Evolutionary conservation across 1,139 yeast species (phyloP).

Genomic region (Nakaseomyces glabratus): DNA sequence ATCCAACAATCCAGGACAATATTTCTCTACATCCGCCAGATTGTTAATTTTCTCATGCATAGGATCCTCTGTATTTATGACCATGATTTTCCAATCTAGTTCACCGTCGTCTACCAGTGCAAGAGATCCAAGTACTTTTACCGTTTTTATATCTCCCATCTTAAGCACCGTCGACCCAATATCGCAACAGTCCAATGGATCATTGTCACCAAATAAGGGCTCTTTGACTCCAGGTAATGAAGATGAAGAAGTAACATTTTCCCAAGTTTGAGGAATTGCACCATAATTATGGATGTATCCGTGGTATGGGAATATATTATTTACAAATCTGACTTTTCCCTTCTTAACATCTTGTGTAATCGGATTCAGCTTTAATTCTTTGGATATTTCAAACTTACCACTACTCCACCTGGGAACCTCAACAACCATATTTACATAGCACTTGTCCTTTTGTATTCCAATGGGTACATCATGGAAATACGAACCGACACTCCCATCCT

Average conservation of each 20-base stretch:
- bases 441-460: conserved; percentile 50
- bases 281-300: conserved; percentile 92
- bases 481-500: conserved; percentile 50
- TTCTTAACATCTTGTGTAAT: conserved; percentile 86
- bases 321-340: conserved; percentile 72
- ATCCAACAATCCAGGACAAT: conserved; percentile 77
- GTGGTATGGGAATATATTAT: conserved; percentile 82
- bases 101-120: conserved; percentile 96
- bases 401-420: conserved; percentile 96
- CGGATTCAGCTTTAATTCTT: conserved; percentile 69
- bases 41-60: conserved; percentile 66
- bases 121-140: conserved; percentile 84
- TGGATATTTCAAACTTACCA: conserved; percentile 85
- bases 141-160: conserved; percentile 65
- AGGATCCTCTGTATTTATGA: conserved; percentile 74
- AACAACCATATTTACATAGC: conserved; percentile 76
- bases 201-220: conserved; percentile 79
- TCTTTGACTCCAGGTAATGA: conserved; percentile 15
- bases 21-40: conserved; percentile 70
- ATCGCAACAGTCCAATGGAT: conserved; percentile 94
- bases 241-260: conserved; percentile 43
- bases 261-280: conserved; percentile 96
- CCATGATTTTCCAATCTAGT: conserved; percentile 94
- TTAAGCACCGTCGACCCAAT: conserved; percentile 58
- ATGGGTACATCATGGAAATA: conserved; percentile 89